Evolutionary conservation across 768 basidiomycete species (phyloP).

Genomic region (Leucosporidium yakuticum): DNA sequence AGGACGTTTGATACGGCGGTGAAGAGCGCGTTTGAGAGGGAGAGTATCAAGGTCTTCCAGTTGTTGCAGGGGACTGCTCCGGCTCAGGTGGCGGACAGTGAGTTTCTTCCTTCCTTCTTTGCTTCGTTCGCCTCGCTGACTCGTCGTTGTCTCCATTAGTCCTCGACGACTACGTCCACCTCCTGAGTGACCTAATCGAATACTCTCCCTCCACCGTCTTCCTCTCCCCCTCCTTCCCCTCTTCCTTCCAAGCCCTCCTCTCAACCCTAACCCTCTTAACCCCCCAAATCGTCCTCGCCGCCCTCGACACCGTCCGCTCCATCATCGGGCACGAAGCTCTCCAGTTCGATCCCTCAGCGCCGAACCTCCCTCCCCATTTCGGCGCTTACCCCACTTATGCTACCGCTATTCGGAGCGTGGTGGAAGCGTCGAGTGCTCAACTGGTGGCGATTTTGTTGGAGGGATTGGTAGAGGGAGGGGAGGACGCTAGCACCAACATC

Average conservation of each 20-base stretch:
- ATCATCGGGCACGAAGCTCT: constrained; percentile 72
- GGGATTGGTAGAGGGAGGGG: constrained; percentile 71
- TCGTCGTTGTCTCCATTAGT: constrained; percentile 50
- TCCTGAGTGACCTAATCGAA: constrained; percentile 63
- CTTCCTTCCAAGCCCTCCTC: constrained; percentile 69
- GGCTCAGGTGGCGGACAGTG: constrained; percentile 80
- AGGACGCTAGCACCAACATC: constrained; percentile 67
- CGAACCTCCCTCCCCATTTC: neutral
- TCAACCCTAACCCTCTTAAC: constrained; percentile 75
- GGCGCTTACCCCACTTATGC: constrained; percentile 48
- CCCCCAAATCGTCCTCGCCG: constrained; percentile 68
- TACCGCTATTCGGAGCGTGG: constrained; percentile 54
- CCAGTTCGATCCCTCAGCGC: constrained; percentile 10
- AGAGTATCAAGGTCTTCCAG: constrained; percentile 63
- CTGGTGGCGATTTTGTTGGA: constrained; percentile 67
- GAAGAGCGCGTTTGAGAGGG: constrained; percentile 62
- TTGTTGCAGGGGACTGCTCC: constrained; percentile 64
- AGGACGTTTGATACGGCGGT: constrained; percentile 55
- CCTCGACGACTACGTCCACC: constrained; percentile 85
- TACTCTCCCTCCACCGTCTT: constrained; percentile 70
- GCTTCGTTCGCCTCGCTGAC: neutral
- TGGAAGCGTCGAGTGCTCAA: constrained; percentile 49
- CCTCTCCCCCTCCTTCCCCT: constrained; percentile 66
- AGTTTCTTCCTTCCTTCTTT: constrained; percentile 39
- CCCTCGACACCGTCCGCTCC: constrained; percentile 70